phyloP scores from a whole-genome alignment of 148 eudicot species.

The Camellia japonica region DNA sequence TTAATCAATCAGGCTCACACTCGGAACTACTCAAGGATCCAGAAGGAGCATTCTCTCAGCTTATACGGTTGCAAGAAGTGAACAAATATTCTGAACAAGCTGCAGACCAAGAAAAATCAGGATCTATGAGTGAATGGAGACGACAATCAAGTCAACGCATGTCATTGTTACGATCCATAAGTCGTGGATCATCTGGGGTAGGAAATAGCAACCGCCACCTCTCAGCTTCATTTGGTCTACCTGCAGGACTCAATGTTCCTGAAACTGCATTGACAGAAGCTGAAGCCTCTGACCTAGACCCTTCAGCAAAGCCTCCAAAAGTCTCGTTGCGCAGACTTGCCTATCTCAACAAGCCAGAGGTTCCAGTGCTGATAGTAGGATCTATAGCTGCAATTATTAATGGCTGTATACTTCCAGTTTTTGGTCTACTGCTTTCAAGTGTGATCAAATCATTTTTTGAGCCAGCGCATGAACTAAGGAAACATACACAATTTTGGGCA shows the following conservation, averaged over 20 bases:
- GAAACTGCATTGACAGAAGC: slow-evolving; percentile 19
- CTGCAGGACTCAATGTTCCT: slow-evolving; percentile 20
- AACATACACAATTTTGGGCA: slow-evolving; percentile 40
- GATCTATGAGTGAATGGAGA: slow-evolving; percentile 11
- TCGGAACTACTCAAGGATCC: slow-evolving; percentile 52
- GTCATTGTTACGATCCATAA: slow-evolving; percentile 44
- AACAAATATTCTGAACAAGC: slow-evolving; percentile 28
- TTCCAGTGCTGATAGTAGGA: slow-evolving; percentile 39
- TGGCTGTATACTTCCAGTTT: background rate
- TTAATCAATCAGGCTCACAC: slow-evolving; percentile 47
- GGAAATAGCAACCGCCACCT: slow-evolving; percentile 33
- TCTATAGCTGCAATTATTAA: slow-evolving; percentile 26
- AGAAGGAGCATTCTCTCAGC: slow-evolving; percentile 80
- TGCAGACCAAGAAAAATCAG: slow-evolving; percentile 21
- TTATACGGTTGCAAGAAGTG: slow-evolving; percentile 55
- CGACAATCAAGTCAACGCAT: slow-evolving; percentile 40
- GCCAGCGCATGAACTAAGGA: slow-evolving; percentile 22
- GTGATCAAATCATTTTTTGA: slow-evolving; percentile 18
- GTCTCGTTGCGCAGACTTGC: slow-evolving; percentile 47
- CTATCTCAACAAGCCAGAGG: slow-evolving; percentile 49
- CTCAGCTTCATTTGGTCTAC: slow-evolving; percentile 30
- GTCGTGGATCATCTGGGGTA: slow-evolving; percentile 45
- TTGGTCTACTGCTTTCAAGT: background rate
- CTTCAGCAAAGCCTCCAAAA: slow-evolving; percentile 31
- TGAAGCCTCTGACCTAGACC: slow-evolving; percentile 13